phyloP scores from a whole-genome alignment of 768 basidiomycete species.

The Dentipellis fragilis region DNA sequence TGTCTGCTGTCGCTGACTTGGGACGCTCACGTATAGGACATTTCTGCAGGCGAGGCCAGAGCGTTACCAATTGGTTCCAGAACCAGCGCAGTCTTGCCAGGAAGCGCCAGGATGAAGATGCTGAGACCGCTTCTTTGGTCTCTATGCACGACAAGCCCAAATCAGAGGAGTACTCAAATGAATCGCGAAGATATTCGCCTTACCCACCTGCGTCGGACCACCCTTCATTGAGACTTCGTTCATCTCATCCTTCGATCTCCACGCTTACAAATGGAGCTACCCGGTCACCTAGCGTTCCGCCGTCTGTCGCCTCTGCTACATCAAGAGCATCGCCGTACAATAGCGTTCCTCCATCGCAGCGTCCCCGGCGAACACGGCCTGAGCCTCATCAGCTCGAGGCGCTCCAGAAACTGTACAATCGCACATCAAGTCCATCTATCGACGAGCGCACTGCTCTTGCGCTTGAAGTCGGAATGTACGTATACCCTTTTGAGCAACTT shows the following conservation, averaged over 20 bases:
- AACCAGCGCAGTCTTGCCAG: conserved; percentile 73
- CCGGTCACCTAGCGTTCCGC: conserved; percentile 18
- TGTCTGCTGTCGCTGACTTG: conserved; percentile 1
- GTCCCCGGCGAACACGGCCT: conserved; percentile 66
- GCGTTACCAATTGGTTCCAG: conserved; percentile 82
- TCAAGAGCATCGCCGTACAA: conserved; percentile 38
- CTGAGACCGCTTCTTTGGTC: conserved; percentile 20
- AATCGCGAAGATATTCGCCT: conserved; percentile 17
- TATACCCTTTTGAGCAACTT: conserved; percentile 23
- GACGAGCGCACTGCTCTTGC: conserved; percentile 71
- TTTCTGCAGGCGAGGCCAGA: conserved; percentile 60
- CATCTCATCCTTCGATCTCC: conserved; percentile 32
- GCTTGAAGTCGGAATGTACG: conserved; percentile 61
- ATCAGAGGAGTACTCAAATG: conserved; percentile 10
- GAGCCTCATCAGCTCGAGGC: conserved; percentile 72
- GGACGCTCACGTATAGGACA: conserved; percentile 7
- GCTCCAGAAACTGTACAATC: conserved; percentile 57
- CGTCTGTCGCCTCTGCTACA: conserved; percentile 24
- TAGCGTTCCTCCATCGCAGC: conserved; percentile 27
- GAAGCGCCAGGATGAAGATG: conserved; percentile 56
- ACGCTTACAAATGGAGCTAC: conserved; percentile 24
- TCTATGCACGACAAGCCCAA: conserved; percentile 18
- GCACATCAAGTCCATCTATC: conserved; percentile 65
- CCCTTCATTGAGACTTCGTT: conserved; percentile 23
- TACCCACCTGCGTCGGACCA: conserved; percentile 22